Evolutionary conservation across 169 alveolate species (phyloP).

Genomic region (Plasmodium sp.): DNA sequence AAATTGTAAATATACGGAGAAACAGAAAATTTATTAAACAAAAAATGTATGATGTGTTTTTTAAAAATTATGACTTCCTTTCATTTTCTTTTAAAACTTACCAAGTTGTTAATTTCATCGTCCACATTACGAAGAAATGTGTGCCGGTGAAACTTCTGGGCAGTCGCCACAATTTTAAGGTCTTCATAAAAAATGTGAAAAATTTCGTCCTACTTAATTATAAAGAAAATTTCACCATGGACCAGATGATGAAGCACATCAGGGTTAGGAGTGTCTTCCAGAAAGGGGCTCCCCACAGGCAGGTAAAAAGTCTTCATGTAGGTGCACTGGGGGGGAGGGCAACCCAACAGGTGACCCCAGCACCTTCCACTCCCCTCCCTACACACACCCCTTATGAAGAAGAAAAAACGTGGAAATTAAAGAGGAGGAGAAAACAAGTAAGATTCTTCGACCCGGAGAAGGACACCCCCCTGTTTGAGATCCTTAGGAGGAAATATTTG

Average conservation of each 20-base stretch:
- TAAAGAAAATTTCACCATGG: conserved; percentile 62
- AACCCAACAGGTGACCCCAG: not conserved
- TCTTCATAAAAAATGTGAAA: conserved; percentile 71
- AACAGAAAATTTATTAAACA: conserved; percentile 61
- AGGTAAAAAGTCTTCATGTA: not conserved
- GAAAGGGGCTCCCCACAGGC: not conserved
- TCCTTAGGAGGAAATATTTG: conserved; percentile 7
- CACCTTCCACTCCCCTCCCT: not conserved
- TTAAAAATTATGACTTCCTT: conserved; percentile 65
- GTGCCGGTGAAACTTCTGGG: conserved; percentile 67
- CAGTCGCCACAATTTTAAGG: conserved; percentile 57
- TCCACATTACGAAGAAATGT: conserved; percentile 54
- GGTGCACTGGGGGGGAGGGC: not conserved
- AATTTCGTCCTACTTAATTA: conserved; percentile 54
- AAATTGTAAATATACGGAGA: conserved; percentile 36
- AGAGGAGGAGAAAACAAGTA: not conserved
- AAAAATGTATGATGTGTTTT: conserved; percentile 57
- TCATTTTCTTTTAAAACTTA: conserved; percentile 47
- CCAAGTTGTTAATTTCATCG: conserved; percentile 47
- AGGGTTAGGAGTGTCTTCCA: conserved; percentile 45
- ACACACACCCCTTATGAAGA: not conserved
- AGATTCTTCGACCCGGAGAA: not conserved
- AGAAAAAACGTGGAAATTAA: not conserved
- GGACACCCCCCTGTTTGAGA: not conserved
- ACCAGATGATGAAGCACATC: conserved; percentile 61